Base-by-base conservation (phyloP, 306 rosid genomes). In the Acacia crassicarpa region DNA sequence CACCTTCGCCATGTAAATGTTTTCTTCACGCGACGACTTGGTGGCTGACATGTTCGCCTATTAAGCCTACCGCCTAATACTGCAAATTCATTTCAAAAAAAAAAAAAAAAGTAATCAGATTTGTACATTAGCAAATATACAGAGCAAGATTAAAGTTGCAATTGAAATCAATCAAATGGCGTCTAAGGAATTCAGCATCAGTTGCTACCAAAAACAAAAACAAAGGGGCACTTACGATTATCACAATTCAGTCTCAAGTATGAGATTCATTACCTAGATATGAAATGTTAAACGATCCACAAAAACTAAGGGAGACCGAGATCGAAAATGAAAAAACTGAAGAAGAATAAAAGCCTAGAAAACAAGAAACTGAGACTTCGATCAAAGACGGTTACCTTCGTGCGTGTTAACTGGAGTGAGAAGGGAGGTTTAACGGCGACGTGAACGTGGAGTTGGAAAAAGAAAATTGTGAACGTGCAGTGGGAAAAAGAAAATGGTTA, bases 1-100 rank as follows among this genome's bases (percentile, higher is more conserved):
- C 80, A 94, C 82, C 88, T 91, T 94, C 76, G 98, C 98, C 96
- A 94, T 66, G 92, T 92, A 94, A 25, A 94, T 96, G 77, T 90
- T 90, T 23, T 94, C 97, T 86, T 94, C 98, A 2, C 96, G 92
- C 2, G 94, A 38, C 8, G 41, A 85, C 43, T 88, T 90, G 63
- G 83, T 33, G 22, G 90, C 75, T 17, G 88, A 66, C 93, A 89
- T 91, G 59, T 82, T 88, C 22, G 49, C 19, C 46, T 13, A 43
- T 32, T 23, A 35, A 45, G 56, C 15, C 11, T 74, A 70, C 33
- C 32, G 8, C 58, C 49, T 22, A 32, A 68, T n/a, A 77, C 85
- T 80, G 81, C 53, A 67, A 72, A 76, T 56, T 20, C 20, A 62
- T 33, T 17, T 16, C 7, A 7, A 66, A 66, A 8, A 8, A 30